phyloP scores from a whole-genome alignment of 768 basidiomycete species.

The Podaxis sp. region DNA sequence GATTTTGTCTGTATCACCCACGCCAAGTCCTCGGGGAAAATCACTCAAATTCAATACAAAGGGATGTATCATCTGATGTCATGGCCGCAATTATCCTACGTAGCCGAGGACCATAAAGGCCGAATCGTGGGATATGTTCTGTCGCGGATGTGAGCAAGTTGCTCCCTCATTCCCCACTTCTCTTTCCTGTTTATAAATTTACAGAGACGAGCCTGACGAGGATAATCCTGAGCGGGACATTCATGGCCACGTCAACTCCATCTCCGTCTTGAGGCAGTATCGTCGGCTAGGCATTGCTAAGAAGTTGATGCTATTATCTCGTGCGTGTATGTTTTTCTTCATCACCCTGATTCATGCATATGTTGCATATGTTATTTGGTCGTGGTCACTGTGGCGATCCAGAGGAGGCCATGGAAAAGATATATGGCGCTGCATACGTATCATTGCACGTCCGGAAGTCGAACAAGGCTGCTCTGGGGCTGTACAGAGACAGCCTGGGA shows the following conservation, averaged over 20 bases:
- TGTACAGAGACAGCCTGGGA: slow-evolving; percentile 88
- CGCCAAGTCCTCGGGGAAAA: background rate
- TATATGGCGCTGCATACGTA: slow-evolving; percentile 84
- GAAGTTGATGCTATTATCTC: slow-evolving; percentile 90
- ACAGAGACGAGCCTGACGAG: slow-evolving; percentile 39
- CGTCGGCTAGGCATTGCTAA: slow-evolving; percentile 91
- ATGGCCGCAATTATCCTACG: slow-evolving; percentile 92
- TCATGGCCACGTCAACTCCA: slow-evolving; percentile 95
- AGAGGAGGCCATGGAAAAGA: slow-evolving; percentile 90
- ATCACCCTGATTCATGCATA: background rate
- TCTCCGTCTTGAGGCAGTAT: slow-evolving; percentile 89
- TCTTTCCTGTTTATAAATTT: background rate
- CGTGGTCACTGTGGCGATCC: background rate
- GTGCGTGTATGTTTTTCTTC: slow-evolving; percentile 47
- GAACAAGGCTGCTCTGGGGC: slow-evolving; percentile 86
- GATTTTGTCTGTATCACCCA: slow-evolving; percentile 55
- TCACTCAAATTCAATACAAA: slow-evolving; percentile 28
- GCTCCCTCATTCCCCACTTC: background rate
- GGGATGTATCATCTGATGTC: slow-evolving; percentile 89
- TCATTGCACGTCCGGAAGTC: slow-evolving; percentile 92
- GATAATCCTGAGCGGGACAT: slow-evolving; percentile 60
- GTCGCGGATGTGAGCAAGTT: slow-evolving; percentile 81
- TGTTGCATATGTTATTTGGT: background rate
- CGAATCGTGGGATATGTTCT: slow-evolving; percentile 93
- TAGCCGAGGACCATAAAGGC: slow-evolving; percentile 88